phyloP scores from a whole-genome alignment of 2,329 filamentous ascomycete genomes.

The Diplodia corticola region DNA sequence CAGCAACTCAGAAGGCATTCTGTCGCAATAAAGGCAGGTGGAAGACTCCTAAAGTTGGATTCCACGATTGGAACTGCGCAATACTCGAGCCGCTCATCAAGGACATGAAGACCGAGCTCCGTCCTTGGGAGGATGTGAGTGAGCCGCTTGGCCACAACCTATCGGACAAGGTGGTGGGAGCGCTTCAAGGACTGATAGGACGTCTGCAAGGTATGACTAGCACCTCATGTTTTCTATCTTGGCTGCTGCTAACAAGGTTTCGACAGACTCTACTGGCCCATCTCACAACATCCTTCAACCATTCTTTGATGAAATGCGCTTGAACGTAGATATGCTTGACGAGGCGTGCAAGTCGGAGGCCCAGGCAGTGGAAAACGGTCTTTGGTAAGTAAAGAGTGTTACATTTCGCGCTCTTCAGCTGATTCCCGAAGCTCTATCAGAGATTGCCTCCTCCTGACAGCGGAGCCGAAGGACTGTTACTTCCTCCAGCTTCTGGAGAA shows the following conservation, averaged over 20 bases:
- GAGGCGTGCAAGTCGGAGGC: neutral
- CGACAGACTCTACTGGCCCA: neutral
- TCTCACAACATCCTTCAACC: neutral
- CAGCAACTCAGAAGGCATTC: neutral
- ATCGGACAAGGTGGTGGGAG: neutral
- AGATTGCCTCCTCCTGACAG: neutral
- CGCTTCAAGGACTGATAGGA: neutral
- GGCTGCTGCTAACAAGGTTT: neutral
- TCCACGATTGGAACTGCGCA: slow-evolving; percentile 18
- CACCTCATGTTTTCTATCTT: neutral
- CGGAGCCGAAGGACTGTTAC: slow-evolving; percentile 20
- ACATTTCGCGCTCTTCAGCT: neutral
- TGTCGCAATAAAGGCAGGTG: slow-evolving; percentile 1
- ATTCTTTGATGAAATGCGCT: slow-evolving; percentile 20
- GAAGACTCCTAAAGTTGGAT: neutral
- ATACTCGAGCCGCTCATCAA: slow-evolving; percentile 9
- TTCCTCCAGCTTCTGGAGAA: slow-evolving; percentile 25
- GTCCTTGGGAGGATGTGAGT: neutral
- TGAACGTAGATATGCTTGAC: slow-evolving; percentile 18
- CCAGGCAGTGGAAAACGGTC: slow-evolving; percentile 7
- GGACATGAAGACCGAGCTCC: slow-evolving; percentile 2
- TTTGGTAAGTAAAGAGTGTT: neutral
- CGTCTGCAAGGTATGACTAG: neutral
- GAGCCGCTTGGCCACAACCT: neutral
- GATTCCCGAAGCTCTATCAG: neutral